A percentile compares a stretch with the other conserved stretches of the same genome.
These are phyloP conservation scores for Polychaeton citri DNA, from an alignment of 2,329 filamentous ascomycete species.

Conservation along the genomic window DNA sequence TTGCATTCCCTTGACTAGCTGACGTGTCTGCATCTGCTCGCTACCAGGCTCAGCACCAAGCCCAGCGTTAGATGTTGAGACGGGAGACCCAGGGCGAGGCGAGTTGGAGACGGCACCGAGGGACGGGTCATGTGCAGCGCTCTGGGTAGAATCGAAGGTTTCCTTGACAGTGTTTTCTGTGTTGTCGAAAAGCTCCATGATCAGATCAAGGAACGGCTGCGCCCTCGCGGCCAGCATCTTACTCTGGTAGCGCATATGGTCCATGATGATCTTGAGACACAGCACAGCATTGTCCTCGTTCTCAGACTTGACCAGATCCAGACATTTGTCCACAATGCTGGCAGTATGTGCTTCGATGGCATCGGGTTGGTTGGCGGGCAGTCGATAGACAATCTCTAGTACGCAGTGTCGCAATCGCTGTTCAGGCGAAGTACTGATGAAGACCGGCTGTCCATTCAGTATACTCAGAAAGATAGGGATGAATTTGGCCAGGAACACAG, in stretches of 20 bases:
- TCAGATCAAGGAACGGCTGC: conserved; percentile 78
- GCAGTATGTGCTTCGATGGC: conserved; percentile 77
- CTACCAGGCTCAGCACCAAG: conserved; percentile 55
- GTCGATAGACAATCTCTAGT: conserved; percentile 83
- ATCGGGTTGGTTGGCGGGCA: conserved; percentile 50
- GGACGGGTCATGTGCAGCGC: conserved; percentile 37
- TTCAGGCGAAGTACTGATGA: conserved; percentile 78
- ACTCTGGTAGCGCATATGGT: conserved; percentile 84
- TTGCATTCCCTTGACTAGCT: conserved; percentile 84
- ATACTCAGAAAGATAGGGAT: conserved; percentile 83
- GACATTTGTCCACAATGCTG: conserved; percentile 79
- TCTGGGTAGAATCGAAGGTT: conserved; percentile 76
- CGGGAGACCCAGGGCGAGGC: conserved; percentile 78
- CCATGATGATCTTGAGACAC: conserved; percentile 95
- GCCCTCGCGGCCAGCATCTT: conserved; percentile 66
- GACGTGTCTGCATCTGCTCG: conserved; percentile 65
- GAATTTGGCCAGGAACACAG: conserved; percentile 69
- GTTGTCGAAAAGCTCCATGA: conserved; percentile 89
- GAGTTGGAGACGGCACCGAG: conserved; percentile 56
- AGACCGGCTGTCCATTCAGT: conserved; percentile 73
- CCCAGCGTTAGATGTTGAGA: conserved; percentile 37
- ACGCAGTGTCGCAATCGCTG: conserved; percentile 90
- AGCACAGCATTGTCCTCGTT: conserved; percentile 99
- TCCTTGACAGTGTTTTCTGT: conserved; percentile 93
- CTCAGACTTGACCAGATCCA: conserved; percentile 76